Base-by-base conservation (phyloP, 352 stramenopile species). In the Phytophthora sansomeana region DNA sequence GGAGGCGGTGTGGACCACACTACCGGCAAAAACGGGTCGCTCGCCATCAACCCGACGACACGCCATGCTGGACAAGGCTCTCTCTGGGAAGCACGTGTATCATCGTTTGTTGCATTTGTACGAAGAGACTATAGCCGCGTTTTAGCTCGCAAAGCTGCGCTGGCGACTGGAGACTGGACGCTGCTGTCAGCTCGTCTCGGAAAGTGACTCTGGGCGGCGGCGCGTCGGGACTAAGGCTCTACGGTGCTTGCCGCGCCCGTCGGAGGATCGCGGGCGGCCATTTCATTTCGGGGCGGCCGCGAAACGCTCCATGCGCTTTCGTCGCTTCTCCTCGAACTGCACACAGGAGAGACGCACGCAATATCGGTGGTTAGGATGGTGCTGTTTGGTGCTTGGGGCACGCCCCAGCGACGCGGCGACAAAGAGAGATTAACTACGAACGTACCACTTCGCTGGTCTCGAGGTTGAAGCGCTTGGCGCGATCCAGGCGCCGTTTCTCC, bases 391-490 rank as follows among this genome's bases (percentile, higher is more conserved):
- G 21, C 21, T 24, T 24, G 21, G 21, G 1, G 21, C 14, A 60
- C 39, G 47, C 54, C 36, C 57, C 21, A 46, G 49, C 29, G 38
- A 73, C 29, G 51, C 43, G 21, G 32, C 52, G 29, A 60, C 26
- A 39, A 46, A 21, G n/a, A 36, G 11, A 26, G 6, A 41, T 14
- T 52, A 55, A 63, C 17, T 32, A 55, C 24, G 21, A 43, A 78
- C 72, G 68, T 73, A 96, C 88, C 64, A 89, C 77, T 67, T 96
- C 86, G 28, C 78, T 75, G 2, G 83, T 95, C 72, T 95, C 86
- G 16, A 96, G 71, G 13, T 85, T 83, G 58, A 96, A 96, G 54
- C 88, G 86, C 72, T 94, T 91, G 41, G 88, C 88, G 26, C 88
- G 88, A 28, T 96, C 83, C 49, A 96, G 70, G 56, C 85, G 86